Percentiles rank a stretch among this genome's conserved stretches.
These are phyloP conservation scores for Cetraspora pellucida DNA, from an alignment of 192 early-diverging fungal species.

Conservation along the genomic window DNA sequence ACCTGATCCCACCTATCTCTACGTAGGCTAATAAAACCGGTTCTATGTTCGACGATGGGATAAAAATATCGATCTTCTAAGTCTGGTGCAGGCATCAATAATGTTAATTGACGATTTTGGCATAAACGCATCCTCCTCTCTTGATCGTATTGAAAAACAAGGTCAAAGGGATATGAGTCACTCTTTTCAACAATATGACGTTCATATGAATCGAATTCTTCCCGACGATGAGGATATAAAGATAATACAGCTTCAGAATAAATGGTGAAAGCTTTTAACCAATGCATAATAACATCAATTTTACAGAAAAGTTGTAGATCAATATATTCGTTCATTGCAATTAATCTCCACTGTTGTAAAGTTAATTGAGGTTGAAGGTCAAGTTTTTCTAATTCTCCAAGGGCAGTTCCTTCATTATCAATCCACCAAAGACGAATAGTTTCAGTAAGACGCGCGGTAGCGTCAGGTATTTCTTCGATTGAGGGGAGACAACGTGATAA, in stretches of 20 bases:
- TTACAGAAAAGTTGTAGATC: conserved; percentile 1
- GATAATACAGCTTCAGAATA: conserved; percentile 11
- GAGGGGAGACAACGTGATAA: conserved; percentile 18
- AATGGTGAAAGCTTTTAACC: conserved; percentile 15
- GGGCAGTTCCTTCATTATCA: conserved; percentile 16
- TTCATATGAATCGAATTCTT: conserved; percentile 19
- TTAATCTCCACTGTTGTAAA: not conserved
- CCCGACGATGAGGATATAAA: conserved; percentile 17
- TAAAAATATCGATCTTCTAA: conserved; percentile 10
- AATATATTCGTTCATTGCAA: conserved; percentile 10
- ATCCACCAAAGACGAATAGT: conserved; percentile 24
- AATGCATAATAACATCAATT: conserved; percentile 5
- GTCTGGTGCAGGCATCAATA: not conserved
- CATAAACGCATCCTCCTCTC: not conserved
- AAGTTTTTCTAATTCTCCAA: conserved; percentile 12
- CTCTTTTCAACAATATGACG: conserved; percentile 19
- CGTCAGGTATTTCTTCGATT: conserved; percentile 24
- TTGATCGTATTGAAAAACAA: conserved; percentile 15
- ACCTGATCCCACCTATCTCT: conserved; percentile 23
- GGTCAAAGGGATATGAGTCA: conserved; percentile 6
- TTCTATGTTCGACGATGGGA: conserved; percentile 16
- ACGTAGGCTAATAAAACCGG: conserved; percentile 14
- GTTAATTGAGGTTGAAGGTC: conserved; percentile 8
- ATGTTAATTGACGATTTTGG: conserved; percentile 15
- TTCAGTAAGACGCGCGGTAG: conserved; percentile 8